A percentile compares a stretch with the other conserved stretches of the same genome.
Conservation (phyloP, 805 yeast genomes). For the Candida methanosorbosa region DNA sequence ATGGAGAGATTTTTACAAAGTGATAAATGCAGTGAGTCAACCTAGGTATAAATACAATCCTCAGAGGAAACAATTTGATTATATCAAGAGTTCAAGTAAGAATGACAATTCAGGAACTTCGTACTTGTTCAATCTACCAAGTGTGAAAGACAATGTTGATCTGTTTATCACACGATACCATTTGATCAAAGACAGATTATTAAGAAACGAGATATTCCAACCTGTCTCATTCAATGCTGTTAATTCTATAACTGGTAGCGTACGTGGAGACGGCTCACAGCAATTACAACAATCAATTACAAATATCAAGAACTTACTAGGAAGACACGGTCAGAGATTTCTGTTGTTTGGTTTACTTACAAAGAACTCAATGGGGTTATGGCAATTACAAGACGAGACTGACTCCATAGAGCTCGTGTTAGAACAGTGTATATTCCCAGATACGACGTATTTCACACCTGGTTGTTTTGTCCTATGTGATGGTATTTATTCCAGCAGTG, state of each 20-base stretch:
- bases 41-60: slow-evolving; percentile 58
- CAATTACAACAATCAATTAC: slow-evolving; percentile 35
- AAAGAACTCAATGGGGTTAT: slow-evolving; percentile 54
- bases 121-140: slow-evolving; percentile 11
- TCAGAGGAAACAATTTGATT: slow-evolving; percentile 51
- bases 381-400: slow-evolving; percentile 73
- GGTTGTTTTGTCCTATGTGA: slow-evolving; percentile 79
- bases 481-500: slow-evolving; percentile 71
- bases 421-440: slow-evolving; percentile 50
- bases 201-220: slow-evolving; percentile 72
- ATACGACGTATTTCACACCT: slow-evolving; percentile 55
- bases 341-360: slow-evolving; percentile 70
- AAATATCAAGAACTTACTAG: slow-evolving; percentile 73
- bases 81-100: slow-evolving; percentile 8
- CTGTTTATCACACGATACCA: slow-evolving; percentile 49
- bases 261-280: slow-evolving; percentile 5
- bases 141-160: slow-evolving; percentile 23
- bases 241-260: slow-evolving; percentile 30
- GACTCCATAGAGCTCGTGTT: slow-evolving; percentile 66
- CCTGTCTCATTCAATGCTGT: slow-evolving; percentile 33
- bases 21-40: slow-evolving; percentile 56
- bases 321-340: slow-evolving; percentile 73
- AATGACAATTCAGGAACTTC: background rate
- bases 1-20: slow-evolving; percentile 68
- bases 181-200: slow-evolving; percentile 58